Evolutionary conservation across 2,329 filamentous ascomycete species (phyloP).

Genomic region (Diaporthe velutina): DNA sequence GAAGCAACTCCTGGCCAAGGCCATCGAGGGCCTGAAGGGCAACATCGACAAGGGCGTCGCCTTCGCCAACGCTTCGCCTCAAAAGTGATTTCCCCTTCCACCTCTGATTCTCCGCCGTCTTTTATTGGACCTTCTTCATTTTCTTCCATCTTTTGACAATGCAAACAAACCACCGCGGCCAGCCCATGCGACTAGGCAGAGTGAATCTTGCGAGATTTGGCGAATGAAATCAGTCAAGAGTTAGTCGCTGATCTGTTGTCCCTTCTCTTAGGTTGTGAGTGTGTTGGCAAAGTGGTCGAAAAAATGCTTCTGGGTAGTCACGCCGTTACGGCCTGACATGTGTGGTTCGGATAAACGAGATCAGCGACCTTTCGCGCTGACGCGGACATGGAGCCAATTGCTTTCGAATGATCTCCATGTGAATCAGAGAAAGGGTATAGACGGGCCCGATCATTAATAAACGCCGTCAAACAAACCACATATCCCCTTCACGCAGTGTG

Average conservation of each 20-base stretch:
- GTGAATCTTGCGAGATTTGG: constrained; percentile 35
- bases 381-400: constrained; percentile 12
- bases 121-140: constrained; percentile 41
- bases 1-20: constrained; percentile 85
- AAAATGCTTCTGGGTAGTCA: constrained; percentile 17
- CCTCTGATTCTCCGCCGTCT: constrained; percentile 41
- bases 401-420: constrained; percentile 17
- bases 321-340: constrained; percentile 22
- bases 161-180: constrained; percentile 28
- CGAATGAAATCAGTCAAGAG: constrained; percentile 28
- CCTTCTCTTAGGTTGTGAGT: constrained; percentile 40
- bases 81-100: constrained; percentile 77
- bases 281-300: constrained; percentile 19
- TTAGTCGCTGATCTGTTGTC: constrained; percentile 36
- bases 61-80: constrained; percentile 88
- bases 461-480: constrained; percentile 32
- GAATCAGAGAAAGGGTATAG: constrained; percentile 35
- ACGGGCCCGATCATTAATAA: constrained; percentile 34
- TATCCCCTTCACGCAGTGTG: constrained; percentile 18
- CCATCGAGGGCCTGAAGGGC: constrained; percentile 83
- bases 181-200: constrained; percentile 33
- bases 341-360: constrained; percentile 25
- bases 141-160: constrained; percentile 39
- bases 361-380: constrained; percentile 24
- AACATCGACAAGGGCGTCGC: constrained; percentile 96